Evolutionary conservation across 805 yeast species (phyloP).

Genomic region (Wickerhamiella spandovensis): DNA sequence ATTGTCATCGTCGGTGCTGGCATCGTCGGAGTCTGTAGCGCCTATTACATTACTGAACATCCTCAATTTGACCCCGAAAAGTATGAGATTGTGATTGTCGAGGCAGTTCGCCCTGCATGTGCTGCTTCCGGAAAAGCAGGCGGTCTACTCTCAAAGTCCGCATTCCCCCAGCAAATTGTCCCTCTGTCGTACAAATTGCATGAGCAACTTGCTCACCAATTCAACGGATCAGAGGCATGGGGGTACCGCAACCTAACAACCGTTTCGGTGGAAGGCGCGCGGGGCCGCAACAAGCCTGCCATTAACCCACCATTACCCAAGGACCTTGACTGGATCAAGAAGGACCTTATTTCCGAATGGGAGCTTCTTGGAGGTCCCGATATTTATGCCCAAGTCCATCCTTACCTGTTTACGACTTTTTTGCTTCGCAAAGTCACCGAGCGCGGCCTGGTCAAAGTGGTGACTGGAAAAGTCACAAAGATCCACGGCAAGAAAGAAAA

Average conservation of each 20-base stretch:
- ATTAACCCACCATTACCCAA: constrained; percentile 23
- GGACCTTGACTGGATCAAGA: constrained; percentile 66
- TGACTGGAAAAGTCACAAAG: constrained; percentile 72
- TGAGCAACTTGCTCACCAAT: constrained; percentile 64
- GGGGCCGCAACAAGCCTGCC: not conserved
- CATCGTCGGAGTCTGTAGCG: constrained; percentile 89
- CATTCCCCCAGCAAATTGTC: constrained; percentile 89
- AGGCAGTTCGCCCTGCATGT: constrained; percentile 86
- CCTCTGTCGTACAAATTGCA: constrained; percentile 79
- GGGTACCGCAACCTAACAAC: constrained; percentile 85
- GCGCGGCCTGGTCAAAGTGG: constrained; percentile 54
- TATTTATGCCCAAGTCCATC: constrained; percentile 94
- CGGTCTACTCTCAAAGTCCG: constrained; percentile 88
- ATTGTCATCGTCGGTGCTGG: constrained; percentile 47
- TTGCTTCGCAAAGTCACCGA: constrained; percentile 68
- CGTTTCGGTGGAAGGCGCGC: constrained; percentile 61
- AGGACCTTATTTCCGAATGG: constrained; percentile 54
- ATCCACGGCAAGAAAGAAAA: constrained; percentile 52
- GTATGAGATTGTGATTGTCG: constrained; percentile 73
- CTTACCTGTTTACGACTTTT: constrained; percentile 82
- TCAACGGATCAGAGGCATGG: constrained; percentile 80
- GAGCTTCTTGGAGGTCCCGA: constrained; percentile 70
- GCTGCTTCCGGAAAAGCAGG: constrained; percentile 98
- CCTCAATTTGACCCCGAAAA: constrained; percentile 60
- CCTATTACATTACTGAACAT: constrained; percentile 75